These are phyloP conservation scores for Citrus trifoliata DNA, from an alignment of 345 rosid species.

Conservation along the genomic window DNA sequence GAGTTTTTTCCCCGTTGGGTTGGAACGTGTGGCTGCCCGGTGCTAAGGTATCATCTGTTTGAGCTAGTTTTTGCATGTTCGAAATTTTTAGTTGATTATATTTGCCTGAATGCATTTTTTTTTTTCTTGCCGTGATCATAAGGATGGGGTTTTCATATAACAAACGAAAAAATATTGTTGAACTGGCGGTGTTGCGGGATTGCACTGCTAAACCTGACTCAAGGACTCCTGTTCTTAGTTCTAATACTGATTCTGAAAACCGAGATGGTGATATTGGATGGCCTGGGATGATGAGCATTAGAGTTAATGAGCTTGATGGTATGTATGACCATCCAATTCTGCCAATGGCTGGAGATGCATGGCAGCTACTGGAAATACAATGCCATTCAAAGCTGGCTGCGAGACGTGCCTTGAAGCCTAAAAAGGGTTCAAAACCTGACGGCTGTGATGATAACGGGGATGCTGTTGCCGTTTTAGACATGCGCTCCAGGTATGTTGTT, in stretches of 20 bases:
- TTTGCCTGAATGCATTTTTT: constrained; percentile 10
- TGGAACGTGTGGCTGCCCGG: constrained; percentile 81
- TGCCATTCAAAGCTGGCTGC: constrained; percentile 95
- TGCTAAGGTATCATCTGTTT: constrained; percentile 59
- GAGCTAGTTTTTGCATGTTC: constrained; percentile 10
- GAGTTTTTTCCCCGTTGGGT: constrained; percentile 97
- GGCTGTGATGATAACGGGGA: constrained; percentile 92
- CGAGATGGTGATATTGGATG: constrained; percentile 88
- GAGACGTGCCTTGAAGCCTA: constrained; percentile 90
- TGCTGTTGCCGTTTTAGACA: constrained; percentile 47
- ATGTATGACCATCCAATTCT: constrained; percentile 94
- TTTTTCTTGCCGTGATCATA: constrained; percentile 15
- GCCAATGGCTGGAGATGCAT: constrained; percentile 89
- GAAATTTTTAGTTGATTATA: constrained; percentile 3
- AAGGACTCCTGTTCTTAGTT: constrained; percentile 41
- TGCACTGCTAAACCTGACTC: constrained; percentile 76
- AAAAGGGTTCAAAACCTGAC: constrained; percentile 90
- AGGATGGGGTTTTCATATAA: constrained; percentile 98
- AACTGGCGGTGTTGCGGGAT: constrained; percentile 87
- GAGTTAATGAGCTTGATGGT: constrained; percentile 92
- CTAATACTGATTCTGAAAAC: constrained; percentile 69
- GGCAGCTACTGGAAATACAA: constrained; percentile 96
- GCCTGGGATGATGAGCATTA: constrained; percentile 98
- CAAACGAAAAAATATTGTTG: constrained; percentile 87
- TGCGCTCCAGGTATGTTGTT: constrained; percentile 66